Evolutionary conservation across 2,329 filamentous ascomycete species (phyloP).

Genomic region (Paramyrothecium roridum): DNA sequence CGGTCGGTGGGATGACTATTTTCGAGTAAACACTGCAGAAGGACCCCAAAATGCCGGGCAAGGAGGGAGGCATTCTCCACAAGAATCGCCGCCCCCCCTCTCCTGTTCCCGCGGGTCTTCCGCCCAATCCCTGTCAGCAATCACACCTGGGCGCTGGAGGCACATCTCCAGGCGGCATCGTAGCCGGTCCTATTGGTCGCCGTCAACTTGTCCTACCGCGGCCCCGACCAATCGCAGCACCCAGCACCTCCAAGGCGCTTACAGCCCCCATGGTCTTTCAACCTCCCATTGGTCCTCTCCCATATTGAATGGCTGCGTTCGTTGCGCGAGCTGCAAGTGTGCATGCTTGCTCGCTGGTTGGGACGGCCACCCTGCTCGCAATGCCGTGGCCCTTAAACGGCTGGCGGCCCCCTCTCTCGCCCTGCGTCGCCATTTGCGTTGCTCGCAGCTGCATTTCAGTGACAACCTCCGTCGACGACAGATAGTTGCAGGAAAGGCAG

Average conservation of each 20-base stretch:
- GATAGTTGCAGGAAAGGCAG: neutral
- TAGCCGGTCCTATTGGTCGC: conserved; percentile 17
- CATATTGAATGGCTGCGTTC: neutral
- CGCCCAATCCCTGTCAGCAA: neutral
- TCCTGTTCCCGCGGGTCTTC: neutral
- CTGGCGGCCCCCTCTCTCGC: conserved; percentile 12
- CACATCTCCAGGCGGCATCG: neutral
- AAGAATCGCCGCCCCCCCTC: neutral
- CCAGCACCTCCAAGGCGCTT: conserved; percentile 26
- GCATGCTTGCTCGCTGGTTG: neutral
- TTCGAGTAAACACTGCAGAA: too few species aligned
- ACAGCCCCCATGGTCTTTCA: conserved; percentile 13
- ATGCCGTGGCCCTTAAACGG: conserved; percentile 4
- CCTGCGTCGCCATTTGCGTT: neutral
- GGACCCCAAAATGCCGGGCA: too few species aligned
- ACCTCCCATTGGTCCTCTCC: conserved; percentile 20
- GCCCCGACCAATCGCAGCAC: conserved; percentile 20
- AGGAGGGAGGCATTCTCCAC: too few species aligned
- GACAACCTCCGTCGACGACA: neutral
- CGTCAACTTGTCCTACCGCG: conserved; percentile 10
- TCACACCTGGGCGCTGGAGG: neutral
- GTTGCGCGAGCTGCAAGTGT: neutral
- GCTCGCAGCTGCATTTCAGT: neutral
- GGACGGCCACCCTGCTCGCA: conserved; percentile 1
- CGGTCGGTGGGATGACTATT: too few species aligned